Evolutionary conservation across 2,329 filamentous ascomycete species (phyloP), one percentile per base, ranked within the genome.

Genomic region (Fusarium verticillioides): DNA sequence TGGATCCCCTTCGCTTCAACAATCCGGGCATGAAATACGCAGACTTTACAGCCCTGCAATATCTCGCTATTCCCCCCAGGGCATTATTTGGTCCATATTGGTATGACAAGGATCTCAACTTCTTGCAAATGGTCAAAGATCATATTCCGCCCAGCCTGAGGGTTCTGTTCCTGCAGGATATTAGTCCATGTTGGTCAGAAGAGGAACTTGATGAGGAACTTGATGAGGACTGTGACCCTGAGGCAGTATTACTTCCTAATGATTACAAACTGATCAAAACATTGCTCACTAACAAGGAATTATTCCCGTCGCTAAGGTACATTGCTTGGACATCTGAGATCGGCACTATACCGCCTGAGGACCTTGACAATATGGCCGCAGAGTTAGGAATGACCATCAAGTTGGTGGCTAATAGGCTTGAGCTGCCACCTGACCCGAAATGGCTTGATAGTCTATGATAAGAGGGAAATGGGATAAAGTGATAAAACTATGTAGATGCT

Each of bases 51-150:
- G 18, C 44, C 18, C 12, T 46, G 0, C 12, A 46, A 10, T 46
- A 46, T 28, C 44, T 46, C 18, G 26, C 44, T 4, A 46, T 28
- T 9, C 44, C 44, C 10, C 44, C 26, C 6, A 28, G 0, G 5
- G 44, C 44, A 7, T 46, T 46, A 0, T 28, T 46, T 7, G 26
- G 44, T 3, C 26, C 44, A 0, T 28, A 46, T 1, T 46, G 44
- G 26, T 28, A 21, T 15, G 0, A 46, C 5, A 0, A 7, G 1
- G 0, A 21, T 28, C 26, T 46, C 4, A 12, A 46, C 18, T 28
- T 21, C 26, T 46, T 46, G 9, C 26, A 21, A 21, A 46, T 46
- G 44, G 18, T 46, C 12, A 46, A 46, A 9, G 19, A 46, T 2
- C 4, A 28, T 28, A 10, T 46, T 18, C 44, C 44, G 0, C 44